These are phyloP conservation scores for Fomitopsis betulina DNA, from an alignment of 1,284 basidiomycete species.

Conservation along the genomic window DNA sequence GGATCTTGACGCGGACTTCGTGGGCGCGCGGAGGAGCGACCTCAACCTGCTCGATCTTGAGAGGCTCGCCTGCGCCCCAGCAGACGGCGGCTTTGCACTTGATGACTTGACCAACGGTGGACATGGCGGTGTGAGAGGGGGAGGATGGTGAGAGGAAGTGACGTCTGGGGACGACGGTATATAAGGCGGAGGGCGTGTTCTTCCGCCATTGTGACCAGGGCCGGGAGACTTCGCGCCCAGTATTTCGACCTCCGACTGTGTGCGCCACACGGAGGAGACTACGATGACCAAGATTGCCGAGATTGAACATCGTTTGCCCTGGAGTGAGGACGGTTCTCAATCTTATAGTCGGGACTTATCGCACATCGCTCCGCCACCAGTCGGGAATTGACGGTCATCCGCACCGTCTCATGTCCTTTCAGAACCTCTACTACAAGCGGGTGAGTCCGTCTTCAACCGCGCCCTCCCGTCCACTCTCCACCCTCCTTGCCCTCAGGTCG, in stretches of 20 bases:
- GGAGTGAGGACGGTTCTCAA: conserved; percentile 1
- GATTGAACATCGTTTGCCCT: no score
- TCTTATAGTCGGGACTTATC: conserved; percentile 17
- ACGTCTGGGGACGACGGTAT: neutral
- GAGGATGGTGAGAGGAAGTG: conserved; percentile 6
- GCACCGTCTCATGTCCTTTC: conserved; percentile 52
- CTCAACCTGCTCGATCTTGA: conserved; percentile 89
- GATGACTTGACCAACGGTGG: conserved; percentile 74
- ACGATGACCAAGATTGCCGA: no score
- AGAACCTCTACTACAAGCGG: conserved; percentile 77
- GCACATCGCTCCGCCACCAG: conserved; percentile 12
- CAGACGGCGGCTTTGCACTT: conserved; percentile 95
- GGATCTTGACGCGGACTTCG: conserved; percentile 92
- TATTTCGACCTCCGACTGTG: no score
- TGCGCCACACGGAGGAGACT: no score
- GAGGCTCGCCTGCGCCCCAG: conserved; percentile 90
- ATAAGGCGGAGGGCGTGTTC: conserved; percentile 1
- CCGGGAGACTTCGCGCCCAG: no score
- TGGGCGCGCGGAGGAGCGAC: conserved; percentile 87
- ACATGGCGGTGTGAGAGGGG: conserved; percentile 39
- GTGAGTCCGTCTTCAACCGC: conserved; percentile 39
- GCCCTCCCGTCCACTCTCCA: conserved; percentile 3
- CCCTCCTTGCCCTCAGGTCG: conserved; percentile 39
- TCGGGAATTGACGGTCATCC: neutral
- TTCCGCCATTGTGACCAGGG: neutral